Percentiles rank a stretch among this genome's conserved stretches.
Evolutionary conservation across 225 moss, liverwort and hornwort genomes (phyloP).

Genomic region (Pseudoscleropodium purum): DNA sequence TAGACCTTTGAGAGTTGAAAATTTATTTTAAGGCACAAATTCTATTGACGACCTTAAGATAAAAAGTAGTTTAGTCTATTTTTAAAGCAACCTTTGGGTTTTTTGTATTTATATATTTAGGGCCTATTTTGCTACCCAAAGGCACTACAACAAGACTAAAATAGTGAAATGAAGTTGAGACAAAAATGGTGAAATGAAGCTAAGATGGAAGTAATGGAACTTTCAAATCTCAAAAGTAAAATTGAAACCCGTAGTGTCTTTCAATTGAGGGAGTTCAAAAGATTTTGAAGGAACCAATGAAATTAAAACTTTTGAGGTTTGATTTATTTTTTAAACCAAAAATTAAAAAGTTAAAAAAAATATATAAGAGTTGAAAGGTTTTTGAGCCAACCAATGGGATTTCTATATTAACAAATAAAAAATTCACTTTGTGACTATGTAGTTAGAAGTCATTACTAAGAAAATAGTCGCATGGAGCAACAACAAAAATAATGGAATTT

Average conservation of each 20-base stretch:
- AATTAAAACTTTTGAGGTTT: no score
- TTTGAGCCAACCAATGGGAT: background rate
- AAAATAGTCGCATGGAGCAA: background rate
- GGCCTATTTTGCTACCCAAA: fast-evolving
- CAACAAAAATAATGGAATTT: background rate
- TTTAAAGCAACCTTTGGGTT: background rate
- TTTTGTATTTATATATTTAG: background rate
- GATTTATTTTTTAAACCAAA: background rate
- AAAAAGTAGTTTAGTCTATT: fast-evolving
- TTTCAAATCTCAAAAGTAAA: background rate
- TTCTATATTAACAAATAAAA: background rate
- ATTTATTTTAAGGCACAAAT: background rate
- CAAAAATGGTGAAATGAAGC: fast-evolving
- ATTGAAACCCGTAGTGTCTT: fast-evolving
- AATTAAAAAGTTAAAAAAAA: fast-evolving
- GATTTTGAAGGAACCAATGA: background rate
- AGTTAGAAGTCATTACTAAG: background rate
- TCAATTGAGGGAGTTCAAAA: background rate
- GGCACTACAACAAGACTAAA: fast-evolving
- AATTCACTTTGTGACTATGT: no score
- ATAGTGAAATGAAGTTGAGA: background rate
- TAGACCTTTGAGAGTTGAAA: background rate
- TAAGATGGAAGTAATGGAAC: no score
- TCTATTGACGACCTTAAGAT: background rate
- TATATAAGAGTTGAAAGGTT: background rate